Conservation (phyloP, 2,329 filamentous ascomycete genomes). For the Nothophaeocryptopus gaeumannii region DNA sequence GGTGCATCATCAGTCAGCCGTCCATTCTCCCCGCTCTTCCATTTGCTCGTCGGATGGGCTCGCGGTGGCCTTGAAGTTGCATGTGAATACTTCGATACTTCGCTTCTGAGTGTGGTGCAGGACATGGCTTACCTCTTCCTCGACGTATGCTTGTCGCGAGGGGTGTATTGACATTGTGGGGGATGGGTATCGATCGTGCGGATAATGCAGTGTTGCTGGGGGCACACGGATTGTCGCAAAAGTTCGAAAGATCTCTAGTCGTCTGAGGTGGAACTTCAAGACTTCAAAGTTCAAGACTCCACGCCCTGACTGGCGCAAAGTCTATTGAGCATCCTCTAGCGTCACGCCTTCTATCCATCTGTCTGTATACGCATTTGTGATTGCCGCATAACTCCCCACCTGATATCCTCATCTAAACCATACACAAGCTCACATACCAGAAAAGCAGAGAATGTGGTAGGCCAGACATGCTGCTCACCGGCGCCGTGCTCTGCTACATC, state of each 20-base stretch:
- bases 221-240: no score
- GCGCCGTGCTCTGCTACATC: constrained; percentile 20
- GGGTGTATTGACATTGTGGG: constrained; percentile 57
- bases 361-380: no score
- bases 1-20: constrained; percentile 26
- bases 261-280: no score
- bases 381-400: no score
- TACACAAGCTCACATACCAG: no score
- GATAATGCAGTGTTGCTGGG: no score
- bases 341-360: no score
- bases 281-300: no score
- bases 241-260: no score
- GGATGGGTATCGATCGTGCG: not conserved
- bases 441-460: not conserved
- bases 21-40: constrained; percentile 8
- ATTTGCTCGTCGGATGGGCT: not conserved
- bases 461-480: constrained; percentile 20
- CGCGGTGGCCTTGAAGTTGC: not conserved
- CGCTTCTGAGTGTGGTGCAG: constrained; percentile 9
- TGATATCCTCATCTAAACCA: no score
- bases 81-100: constrained; percentile 33
- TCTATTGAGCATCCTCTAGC: no score
- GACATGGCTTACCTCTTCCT: constrained; percentile 67
- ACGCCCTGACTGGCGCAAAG: no score
- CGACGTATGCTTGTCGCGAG: constrained; percentile 87